A percentile compares a stretch with the other conserved stretches of the same genome.
These are phyloP conservation scores for Mycena filopes DNA, from an alignment of 768 basidiomycete species.

Conservation along the genomic window DNA sequence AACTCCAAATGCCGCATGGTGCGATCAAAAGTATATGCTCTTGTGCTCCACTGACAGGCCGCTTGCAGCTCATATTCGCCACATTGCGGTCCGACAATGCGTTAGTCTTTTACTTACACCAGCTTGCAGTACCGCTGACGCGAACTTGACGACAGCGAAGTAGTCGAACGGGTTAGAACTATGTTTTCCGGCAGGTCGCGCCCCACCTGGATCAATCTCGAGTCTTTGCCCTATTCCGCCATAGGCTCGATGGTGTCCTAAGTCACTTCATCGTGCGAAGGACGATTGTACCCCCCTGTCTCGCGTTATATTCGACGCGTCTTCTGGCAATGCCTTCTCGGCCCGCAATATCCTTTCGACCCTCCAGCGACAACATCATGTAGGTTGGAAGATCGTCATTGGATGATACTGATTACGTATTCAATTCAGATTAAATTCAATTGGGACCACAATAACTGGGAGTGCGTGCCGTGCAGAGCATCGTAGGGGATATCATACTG, in stretches of 20 bases:
- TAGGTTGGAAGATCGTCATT: slow-evolving; percentile 37
- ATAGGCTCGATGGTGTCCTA: slow-evolving; percentile 69
- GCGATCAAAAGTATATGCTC: slow-evolving; percentile 24
- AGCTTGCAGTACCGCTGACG: slow-evolving; percentile 6
- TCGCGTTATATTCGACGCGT: slow-evolving; percentile 63
- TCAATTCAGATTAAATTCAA: slow-evolving; percentile 67
- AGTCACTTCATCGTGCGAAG: slow-evolving; percentile 67
- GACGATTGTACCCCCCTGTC: slow-evolving; percentile 67
- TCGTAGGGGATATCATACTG: background rate
- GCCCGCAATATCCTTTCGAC: slow-evolving; percentile 72
- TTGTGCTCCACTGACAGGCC: slow-evolving; percentile 16
- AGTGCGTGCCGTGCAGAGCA: slow-evolving; percentile 57
- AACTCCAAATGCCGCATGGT: slow-evolving; percentile 77
- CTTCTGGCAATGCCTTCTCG: slow-evolving; percentile 78
- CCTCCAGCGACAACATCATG: slow-evolving; percentile 71
- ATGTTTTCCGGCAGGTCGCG: slow-evolving; percentile 70
- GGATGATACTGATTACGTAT: background rate
- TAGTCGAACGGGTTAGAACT: slow-evolving; percentile 60
- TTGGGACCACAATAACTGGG: slow-evolving; percentile 74
- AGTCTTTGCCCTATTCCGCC: slow-evolving; percentile 67
- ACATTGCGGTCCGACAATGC: slow-evolving; percentile 67
- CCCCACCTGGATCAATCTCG: slow-evolving; percentile 74
- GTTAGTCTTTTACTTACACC: slow-evolving; percentile 46
- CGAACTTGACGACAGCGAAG: slow-evolving; percentile 42
- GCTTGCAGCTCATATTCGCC: slow-evolving; percentile 66